phyloP scores from a whole-genome alignment of 2,329 filamentous ascomycete genomes.

The Curvularia spicifera region DNA sequence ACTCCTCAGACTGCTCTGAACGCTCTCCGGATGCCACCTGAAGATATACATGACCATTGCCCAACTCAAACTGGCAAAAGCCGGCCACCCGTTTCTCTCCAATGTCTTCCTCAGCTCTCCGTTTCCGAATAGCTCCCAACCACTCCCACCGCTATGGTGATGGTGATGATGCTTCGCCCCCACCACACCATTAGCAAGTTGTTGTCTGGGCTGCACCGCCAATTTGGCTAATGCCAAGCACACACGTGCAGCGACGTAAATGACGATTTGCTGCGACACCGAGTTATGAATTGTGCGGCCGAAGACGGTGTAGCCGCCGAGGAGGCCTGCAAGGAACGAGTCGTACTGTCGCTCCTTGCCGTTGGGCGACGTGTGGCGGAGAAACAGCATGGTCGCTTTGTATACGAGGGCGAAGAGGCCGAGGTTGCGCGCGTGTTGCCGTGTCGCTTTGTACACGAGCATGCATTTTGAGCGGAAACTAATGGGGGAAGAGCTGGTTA shows the following conservation, averaged over 20 bases:
- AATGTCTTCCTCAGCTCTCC: slow-evolving; percentile 49
- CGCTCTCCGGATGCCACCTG: slow-evolving; percentile 85
- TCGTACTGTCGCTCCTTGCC: slow-evolving; percentile 75
- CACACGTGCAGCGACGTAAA: slow-evolving; percentile 96
- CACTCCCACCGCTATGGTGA: slow-evolving; percentile 36
- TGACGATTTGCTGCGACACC: slow-evolving; percentile 95
- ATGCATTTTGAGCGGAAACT: slow-evolving; percentile 75
- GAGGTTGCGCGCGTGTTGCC: slow-evolving; percentile 88
- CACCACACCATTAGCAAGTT: slow-evolving; percentile 40
- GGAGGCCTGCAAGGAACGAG: slow-evolving; percentile 81
- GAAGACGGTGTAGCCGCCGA: slow-evolving; percentile 94
- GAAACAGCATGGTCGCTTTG: slow-evolving; percentile 78
- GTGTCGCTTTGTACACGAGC: slow-evolving; percentile 84
- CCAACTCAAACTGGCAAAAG: slow-evolving; percentile 91
- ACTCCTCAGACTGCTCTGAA: slow-evolving; percentile 88
- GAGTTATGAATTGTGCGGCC: slow-evolving; percentile 78
- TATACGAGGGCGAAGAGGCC: slow-evolving; percentile 91
- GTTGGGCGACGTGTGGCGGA: slow-evolving; percentile 63
- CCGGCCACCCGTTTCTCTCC: slow-evolving; percentile 79
- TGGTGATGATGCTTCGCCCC: slow-evolving; percentile 3
- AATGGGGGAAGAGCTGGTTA: not conserved
- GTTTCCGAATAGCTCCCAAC: slow-evolving; percentile 50
- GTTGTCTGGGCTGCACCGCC: slow-evolving; percentile 67
- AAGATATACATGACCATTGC: slow-evolving; percentile 95
- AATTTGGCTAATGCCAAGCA: slow-evolving; percentile 83